Conservation (phyloP, 2,329 filamentous ascomycete genomes). For the Aureobasidium zeae region DNA sequence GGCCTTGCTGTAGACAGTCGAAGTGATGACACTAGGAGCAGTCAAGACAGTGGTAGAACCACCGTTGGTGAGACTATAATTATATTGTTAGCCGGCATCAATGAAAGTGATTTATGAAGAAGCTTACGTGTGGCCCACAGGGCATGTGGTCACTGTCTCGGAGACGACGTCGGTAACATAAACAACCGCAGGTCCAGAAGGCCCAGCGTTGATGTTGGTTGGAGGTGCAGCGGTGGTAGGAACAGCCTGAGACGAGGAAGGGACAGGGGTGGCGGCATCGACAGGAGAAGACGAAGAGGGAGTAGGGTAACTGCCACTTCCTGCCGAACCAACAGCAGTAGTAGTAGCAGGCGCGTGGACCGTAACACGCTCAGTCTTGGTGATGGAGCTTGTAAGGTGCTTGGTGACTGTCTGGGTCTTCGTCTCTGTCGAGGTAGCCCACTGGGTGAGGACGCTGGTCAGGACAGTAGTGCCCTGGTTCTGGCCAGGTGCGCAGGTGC, state of each 20-base stretch:
- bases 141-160: constrained; percentile 14
- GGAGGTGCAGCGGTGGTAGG: constrained; percentile 1
- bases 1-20: not conserved
- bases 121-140: constrained; percentile 13
- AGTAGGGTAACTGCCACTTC: not conserved
- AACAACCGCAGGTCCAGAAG: constrained; percentile 2
- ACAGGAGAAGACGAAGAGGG: constrained; percentile 7
- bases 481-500: constrained; percentile 6
- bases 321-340: not conserved
- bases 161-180: constrained; percentile 15
- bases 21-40: constrained; percentile 12
- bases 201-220: not conserved
- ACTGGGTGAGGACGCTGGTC: constrained; percentile 9
- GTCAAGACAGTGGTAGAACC: constrained; percentile 12
- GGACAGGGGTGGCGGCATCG: too few species aligned
- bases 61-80: not conserved
- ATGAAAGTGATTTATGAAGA: not conserved
- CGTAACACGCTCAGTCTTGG: constrained; percentile 7
- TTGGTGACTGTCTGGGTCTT: constrained; percentile 2
- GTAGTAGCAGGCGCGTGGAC: not conserved
- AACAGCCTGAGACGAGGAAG: not conserved
- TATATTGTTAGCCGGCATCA: too few species aligned
- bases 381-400: constrained; percentile 2
- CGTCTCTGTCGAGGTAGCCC: constrained; percentile 8
- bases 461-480: not conserved